phyloP scores from a whole-genome alignment of 2,329 filamentous ascomycete genomes.

The Claviceps monticola region DNA sequence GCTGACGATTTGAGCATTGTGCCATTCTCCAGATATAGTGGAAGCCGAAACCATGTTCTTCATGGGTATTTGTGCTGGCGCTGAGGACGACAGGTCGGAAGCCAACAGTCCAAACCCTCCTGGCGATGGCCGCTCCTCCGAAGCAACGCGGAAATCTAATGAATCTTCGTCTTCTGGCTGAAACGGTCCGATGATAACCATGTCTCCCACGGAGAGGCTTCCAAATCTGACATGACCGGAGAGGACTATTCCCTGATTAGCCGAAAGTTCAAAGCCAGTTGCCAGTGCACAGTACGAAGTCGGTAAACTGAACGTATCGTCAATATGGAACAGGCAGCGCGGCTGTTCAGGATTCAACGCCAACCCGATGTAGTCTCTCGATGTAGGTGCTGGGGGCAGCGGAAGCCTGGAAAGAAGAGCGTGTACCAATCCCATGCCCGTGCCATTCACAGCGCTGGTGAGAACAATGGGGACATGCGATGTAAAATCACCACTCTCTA shows the following conservation, averaged over 20 bases:
- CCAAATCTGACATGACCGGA: slow-evolving; percentile 78
- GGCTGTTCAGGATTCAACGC: slow-evolving; percentile 46
- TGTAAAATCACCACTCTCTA: slow-evolving; percentile 26
- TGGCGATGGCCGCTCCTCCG: slow-evolving; percentile 33
- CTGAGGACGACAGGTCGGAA: slow-evolving; percentile 38
- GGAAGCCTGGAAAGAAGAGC: slow-evolving; percentile 67
- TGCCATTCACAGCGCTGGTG: slow-evolving; percentile 75
- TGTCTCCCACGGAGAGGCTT: slow-evolving; percentile 61
- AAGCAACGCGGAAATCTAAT: slow-evolving; percentile 16
- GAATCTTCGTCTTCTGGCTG: slow-evolving; percentile 38
- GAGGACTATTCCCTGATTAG: slow-evolving; percentile 54
- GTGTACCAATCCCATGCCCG: slow-evolving; percentile 69
- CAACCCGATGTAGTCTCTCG: slow-evolving; percentile 39
- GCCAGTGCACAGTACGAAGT: slow-evolving; percentile 33
- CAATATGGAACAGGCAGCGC: slow-evolving; percentile 67
- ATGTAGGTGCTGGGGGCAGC: slow-evolving; percentile 41
- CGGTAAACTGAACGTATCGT: slow-evolving; percentile 73
- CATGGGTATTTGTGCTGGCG: slow-evolving; percentile 37
- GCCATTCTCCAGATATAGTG: slow-evolving; percentile 56
- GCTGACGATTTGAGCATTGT: slow-evolving; percentile 66
- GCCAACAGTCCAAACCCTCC: slow-evolving; percentile 35
- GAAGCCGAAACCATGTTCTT: slow-evolving; percentile 39
- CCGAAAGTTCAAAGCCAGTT: slow-evolving; percentile 6
- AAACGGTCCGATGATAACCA: slow-evolving; percentile 68
- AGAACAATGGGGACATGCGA: slow-evolving; percentile 68